Evolutionary conservation across 1,139 yeast species (phyloP).

Genomic region (Hansenula lynferdii): DNA sequence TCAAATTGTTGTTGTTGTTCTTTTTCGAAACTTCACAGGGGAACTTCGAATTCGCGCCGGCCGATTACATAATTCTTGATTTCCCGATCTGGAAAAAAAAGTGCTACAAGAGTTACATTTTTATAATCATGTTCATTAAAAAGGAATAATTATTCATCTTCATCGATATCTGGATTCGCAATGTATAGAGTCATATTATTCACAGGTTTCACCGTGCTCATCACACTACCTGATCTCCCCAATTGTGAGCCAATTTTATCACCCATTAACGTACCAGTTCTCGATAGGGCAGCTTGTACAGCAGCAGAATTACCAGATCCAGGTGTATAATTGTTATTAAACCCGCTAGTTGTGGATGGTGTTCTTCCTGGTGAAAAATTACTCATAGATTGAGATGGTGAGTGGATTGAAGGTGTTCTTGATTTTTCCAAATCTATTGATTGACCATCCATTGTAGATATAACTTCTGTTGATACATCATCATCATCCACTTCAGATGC

Average conservation of each 20-base stretch:
- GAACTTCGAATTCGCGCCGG: conserved; percentile 2
- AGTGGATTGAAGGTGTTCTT: conserved; percentile 9
- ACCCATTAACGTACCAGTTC: conserved; percentile 19
- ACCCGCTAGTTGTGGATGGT: neutral
- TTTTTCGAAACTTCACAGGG: conserved; percentile 1
- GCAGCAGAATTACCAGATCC: neutral
- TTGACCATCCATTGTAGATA: conserved; percentile 6
- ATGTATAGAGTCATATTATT: conserved; percentile 45
- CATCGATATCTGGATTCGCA: conserved; percentile 63
- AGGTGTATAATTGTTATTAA: neutral
- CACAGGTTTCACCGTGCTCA: conserved; percentile 24
- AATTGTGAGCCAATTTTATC: conserved; percentile 11
- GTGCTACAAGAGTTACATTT: too few species aligned
- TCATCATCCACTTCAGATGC: conserved; percentile 77
- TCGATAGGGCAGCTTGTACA: conserved; percentile 5
- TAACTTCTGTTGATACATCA: conserved; percentile 26
- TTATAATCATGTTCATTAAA: neutral
- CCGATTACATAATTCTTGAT: conserved; percentile 4
- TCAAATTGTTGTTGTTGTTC: conserved; percentile 4
- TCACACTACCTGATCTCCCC: conserved; percentile 27
- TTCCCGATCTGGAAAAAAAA: conserved; percentile 11
- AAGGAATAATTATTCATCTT: conserved; percentile 5
- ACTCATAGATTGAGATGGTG: conserved; percentile 9
- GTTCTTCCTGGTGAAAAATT: conserved; percentile 7
- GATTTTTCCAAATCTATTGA: conserved; percentile 13